phyloP scores from a whole-genome alignment of 108 stramenopile genomes.

The Skeletonema tropicum region DNA sequence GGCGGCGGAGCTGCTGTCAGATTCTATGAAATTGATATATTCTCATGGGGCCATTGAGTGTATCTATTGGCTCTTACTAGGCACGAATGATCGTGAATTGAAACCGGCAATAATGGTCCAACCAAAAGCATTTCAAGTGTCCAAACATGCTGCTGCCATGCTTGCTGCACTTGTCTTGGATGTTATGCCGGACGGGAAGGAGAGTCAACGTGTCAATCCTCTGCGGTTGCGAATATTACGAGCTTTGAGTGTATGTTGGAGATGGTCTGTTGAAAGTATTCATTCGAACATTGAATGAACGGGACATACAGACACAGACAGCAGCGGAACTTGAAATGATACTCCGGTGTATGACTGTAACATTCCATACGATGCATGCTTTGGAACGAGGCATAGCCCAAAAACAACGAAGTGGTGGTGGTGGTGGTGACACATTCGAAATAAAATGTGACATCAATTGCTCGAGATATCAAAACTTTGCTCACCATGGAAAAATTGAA shows the following conservation, averaged over 20 bases:
- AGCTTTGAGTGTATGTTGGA: conserved; percentile 37
- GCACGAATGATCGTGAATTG: not conserved
- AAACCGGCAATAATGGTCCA: not conserved
- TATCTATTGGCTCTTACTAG: conserved; percentile 30
- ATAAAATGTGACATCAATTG: conserved; percentile 28
- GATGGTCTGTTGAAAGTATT: conserved; percentile 29
- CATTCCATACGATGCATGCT: conserved; percentile 28
- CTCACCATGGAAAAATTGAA: conserved; percentile 22
- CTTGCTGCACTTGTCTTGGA: conserved; percentile 70
- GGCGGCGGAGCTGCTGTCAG: not conserved
- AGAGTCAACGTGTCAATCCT: conserved; percentile 58
- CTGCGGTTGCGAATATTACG: conserved; percentile 46
- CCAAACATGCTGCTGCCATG: conserved; percentile 60
- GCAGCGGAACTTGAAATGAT: conserved; percentile 6
- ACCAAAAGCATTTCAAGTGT: conserved; percentile 20
- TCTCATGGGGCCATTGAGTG: conserved; percentile 32
- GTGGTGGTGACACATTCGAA: conserved; percentile 13
- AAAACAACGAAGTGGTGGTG: not conserved
- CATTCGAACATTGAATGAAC: not conserved
- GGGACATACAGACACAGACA: not conserved
- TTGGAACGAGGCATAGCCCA: conserved; percentile 29
- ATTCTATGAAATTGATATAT: conserved; percentile 13
- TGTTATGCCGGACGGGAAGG: conserved; percentile 50
- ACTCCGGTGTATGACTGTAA: conserved; percentile 32
- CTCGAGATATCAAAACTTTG: conserved; percentile 33